Percentiles rank a stretch among this genome's conserved stretches.
These are phyloP conservation scores for Schoenoplectus tabernaemontani DNA, from an alignment of 202 grass and related monocot species.

Conservation along the genomic window DNA sequence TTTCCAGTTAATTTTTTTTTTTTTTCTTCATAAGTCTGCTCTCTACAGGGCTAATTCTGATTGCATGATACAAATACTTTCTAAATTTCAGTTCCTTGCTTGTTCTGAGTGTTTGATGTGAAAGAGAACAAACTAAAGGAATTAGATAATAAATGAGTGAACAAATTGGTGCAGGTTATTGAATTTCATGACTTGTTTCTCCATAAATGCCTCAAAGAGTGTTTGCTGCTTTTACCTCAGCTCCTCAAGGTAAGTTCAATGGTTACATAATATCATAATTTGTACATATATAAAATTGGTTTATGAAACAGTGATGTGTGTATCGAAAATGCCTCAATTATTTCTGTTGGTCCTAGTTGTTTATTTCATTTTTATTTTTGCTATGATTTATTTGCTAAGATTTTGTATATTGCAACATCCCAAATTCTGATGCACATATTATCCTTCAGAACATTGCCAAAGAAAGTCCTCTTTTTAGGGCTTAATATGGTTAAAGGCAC, in stretches of 20 bases:
- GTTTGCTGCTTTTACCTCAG: constrained; percentile 88
- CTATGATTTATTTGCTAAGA: neutral
- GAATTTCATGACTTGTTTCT: constrained; percentile 94
- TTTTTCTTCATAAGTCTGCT: neutral
- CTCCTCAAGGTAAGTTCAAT: constrained; percentile 50
- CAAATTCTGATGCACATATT: neutral
- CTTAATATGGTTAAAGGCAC: neutral
- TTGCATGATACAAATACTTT: neutral
- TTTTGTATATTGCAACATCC: neutral
- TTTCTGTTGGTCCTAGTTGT: neutral
- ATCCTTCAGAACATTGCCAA: neutral
- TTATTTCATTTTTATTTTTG: neutral
- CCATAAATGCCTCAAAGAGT: constrained; percentile 96
- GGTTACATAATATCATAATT: too few species aligned
- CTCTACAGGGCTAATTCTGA: neutral
- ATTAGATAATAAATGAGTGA: neutral
- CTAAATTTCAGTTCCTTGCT: neutral
- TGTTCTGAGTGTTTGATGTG: neutral
- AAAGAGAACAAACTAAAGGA: neutral
- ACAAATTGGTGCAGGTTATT: constrained; percentile 65
- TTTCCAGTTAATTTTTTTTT: too few species aligned
- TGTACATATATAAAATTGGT: neutral
- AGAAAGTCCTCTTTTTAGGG: neutral
- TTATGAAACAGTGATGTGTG: neutral
- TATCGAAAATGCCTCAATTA: neutral